Evolutionary conservation across 2,329 filamentous ascomycete genomes (phyloP).

Genomic region (Meredithiella fracta): DNA sequence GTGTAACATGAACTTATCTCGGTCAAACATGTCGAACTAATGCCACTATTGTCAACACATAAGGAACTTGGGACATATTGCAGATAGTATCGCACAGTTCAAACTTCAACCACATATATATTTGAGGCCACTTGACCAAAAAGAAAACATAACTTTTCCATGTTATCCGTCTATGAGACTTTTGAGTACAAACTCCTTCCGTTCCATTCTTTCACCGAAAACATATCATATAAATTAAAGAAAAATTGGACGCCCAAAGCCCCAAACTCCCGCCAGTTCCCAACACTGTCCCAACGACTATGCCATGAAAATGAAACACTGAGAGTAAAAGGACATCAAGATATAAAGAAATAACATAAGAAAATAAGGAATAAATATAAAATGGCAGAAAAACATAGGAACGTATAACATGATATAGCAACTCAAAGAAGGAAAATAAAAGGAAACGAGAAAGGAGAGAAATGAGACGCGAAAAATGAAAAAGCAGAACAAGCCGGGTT

Average conservation of each 20-base stretch:
- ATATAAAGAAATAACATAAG: background rate
- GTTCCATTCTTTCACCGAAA: background rate
- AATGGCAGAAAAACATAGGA: background rate
- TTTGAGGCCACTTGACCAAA: background rate
- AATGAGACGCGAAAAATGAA: background rate
- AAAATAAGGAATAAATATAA: constrained; percentile 1
- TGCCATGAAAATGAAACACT: background rate
- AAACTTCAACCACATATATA: too few species aligned
- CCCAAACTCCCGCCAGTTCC: background rate
- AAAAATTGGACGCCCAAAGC: background rate
- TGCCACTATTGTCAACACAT: too few species aligned
- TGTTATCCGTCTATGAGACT: constrained; percentile 8
- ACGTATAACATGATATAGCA: constrained; percentile 1
- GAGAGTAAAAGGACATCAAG: background rate
- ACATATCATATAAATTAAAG: constrained; percentile 17
- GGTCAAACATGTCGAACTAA: too few species aligned
- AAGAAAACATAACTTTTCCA: constrained; percentile 4
- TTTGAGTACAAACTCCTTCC: background rate
- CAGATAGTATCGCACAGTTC: too few species aligned
- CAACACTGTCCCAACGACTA: background rate
- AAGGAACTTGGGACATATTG: too few species aligned
- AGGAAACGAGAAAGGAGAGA: background rate
- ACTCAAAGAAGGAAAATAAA: constrained; percentile 3
- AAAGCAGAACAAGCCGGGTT: background rate
- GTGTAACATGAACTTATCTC: too few species aligned